Evolutionary conservation across 352 stramenopile genomes (phyloP).

Genomic region (Proteromonas lacertae): DNA sequence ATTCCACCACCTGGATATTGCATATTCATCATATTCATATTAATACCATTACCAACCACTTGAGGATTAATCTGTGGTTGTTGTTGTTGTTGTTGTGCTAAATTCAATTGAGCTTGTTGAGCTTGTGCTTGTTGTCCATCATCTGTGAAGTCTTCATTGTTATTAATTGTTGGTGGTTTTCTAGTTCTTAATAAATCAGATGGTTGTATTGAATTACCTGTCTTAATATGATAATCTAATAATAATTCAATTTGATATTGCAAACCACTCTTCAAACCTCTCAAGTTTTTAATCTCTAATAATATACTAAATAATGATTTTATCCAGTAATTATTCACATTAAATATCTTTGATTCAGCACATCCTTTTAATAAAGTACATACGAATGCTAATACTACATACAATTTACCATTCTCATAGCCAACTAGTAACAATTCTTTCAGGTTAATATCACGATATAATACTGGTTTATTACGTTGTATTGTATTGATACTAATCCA

Average conservation of each 20-base stretch:
- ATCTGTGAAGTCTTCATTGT: no score
- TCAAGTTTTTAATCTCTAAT: slow-evolving; percentile 80
- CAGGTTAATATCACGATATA: slow-evolving; percentile 84
- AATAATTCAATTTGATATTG: slow-evolving; percentile 98
- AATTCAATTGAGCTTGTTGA: no score
- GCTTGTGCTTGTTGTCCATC: no score
- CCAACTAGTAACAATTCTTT: slow-evolving; percentile 82
- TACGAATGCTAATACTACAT: slow-evolving; percentile 86
- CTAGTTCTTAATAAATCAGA: slow-evolving; percentile 18
- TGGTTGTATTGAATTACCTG: slow-evolving; percentile 80
- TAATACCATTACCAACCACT: no score
- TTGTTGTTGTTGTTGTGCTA: no score
- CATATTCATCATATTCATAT: no score
- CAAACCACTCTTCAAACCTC: slow-evolving; percentile 97
- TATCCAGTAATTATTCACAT: slow-evolving; percentile 88
- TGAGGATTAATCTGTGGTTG: no score
- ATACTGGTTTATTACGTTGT: slow-evolving; percentile 72
- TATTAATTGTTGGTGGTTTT: no score
- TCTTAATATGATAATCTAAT: slow-evolving; percentile 90
- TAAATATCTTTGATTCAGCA: slow-evolving; percentile 81
- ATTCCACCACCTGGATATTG: no score
- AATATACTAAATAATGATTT: slow-evolving; percentile 93
- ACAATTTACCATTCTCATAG: slow-evolving; percentile 74
- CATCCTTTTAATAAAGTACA: slow-evolving; percentile 89
- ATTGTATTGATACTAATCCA: slow-evolving; percentile 93